Evolutionary conservation across 257 asterid species (phyloP).

Genomic region (Buddleja alternifolia): DNA sequence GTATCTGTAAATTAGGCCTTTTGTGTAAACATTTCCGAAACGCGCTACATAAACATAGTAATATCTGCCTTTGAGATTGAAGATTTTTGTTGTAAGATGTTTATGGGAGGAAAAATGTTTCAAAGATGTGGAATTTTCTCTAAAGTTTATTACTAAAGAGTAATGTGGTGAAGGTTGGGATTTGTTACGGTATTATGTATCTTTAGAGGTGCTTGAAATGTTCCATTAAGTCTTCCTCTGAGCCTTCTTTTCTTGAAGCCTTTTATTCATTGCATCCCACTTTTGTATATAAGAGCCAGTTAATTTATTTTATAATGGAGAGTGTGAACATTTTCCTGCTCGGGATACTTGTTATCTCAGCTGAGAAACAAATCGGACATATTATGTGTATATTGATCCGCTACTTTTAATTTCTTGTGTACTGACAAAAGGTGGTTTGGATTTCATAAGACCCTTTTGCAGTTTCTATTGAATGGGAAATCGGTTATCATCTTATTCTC

Average conservation of each 20-base stretch:
- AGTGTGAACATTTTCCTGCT: too few species aligned
- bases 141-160: neutral
- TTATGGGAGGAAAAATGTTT: neutral
- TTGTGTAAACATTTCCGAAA: neutral
- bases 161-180: neutral
- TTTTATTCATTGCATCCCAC: too few species aligned
- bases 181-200: neutral
- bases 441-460: neutral
- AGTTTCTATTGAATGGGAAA: neutral
- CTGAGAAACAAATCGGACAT: too few species aligned
- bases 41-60: neutral
- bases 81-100: neutral
- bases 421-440: conserved; percentile 2
- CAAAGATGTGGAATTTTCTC: neutral
- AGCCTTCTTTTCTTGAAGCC: too few species aligned
- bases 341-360: too few species aligned
- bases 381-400: too few species aligned
- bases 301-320: too few species aligned
- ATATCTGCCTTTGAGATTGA: neutral
- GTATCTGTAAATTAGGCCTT: too few species aligned
- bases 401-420: neutral
- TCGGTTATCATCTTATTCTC: conserved; percentile 25
- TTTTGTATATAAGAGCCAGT: too few species aligned
- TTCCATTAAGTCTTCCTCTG: too few species aligned
- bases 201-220: neutral